Percentiles rank a stretch among this genome's conserved stretches.
These are phyloP conservation scores for Sporisorium exsertum DNA, from an alignment of 1,284 basidiomycete species.

Conservation along the genomic window DNA sequence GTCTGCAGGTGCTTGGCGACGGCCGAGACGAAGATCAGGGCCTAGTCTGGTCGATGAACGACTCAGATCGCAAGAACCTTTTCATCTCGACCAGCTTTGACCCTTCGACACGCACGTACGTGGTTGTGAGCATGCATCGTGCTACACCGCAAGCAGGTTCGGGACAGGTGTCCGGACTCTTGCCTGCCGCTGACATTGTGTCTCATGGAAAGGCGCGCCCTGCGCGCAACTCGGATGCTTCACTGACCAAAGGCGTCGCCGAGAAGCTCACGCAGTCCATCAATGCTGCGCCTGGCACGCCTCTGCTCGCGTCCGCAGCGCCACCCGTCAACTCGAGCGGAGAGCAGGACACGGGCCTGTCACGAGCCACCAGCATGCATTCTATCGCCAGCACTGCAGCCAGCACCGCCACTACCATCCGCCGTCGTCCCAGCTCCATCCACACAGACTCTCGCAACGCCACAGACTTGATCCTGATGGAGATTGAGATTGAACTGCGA, in stretches of 20 bases:
- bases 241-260: conserved; percentile 46
- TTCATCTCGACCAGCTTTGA: conserved; percentile 53
- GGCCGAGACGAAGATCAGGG: conserved; percentile 62
- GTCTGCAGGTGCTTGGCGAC: conserved; percentile 63
- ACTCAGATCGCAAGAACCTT: conserved; percentile 37
- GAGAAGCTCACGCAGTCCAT: conserved; percentile 33
- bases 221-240: conserved; percentile 47
- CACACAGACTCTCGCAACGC: conserved; percentile 44
- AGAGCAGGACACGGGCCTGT: conserved; percentile 29
- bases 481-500: conserved; percentile 64
- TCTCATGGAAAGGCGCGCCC: conserved; percentile 18
- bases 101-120: conserved; percentile 28
- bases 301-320: conserved; percentile 24
- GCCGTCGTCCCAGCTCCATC: conserved; percentile 47
- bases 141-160: conserved; percentile 1
- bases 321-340: conserved; percentile 34
- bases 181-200: conserved; percentile 34
- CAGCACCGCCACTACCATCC: conserved; percentile 35
- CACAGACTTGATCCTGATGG: conserved; percentile 54
- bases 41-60: conserved; percentile 42
- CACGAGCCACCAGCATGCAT: conserved; percentile 51
- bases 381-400: conserved; percentile 40
- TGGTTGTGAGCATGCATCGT: conserved; percentile 36
- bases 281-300: conserved; percentile 39
- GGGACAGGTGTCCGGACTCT: conserved; percentile 11